phyloP scores from a whole-genome alignment of 2,329 filamentous ascomycete species.

The Penicillium sp. region DNA sequence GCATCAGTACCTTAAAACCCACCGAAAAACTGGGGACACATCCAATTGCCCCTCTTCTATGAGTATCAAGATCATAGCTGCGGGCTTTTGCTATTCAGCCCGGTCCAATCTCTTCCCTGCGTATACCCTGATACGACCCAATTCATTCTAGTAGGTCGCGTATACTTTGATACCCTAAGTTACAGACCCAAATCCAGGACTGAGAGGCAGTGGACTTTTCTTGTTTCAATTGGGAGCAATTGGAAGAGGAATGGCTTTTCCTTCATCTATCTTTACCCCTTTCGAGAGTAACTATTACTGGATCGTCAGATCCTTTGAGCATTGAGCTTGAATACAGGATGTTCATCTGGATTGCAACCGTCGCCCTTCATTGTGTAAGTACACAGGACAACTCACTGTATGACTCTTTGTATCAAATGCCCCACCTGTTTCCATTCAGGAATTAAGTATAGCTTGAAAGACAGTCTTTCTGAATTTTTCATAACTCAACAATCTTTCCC shows the following conservation, averaged over 20 bases:
- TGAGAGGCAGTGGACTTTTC: conserved; percentile 2
- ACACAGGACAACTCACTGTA: conserved; percentile 14
- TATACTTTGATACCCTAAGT: not conserved
- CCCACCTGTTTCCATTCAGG: conserved; percentile 29
- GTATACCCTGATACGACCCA: conserved; percentile 7
- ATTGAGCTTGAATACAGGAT: not conserved
- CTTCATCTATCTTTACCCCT: not conserved
- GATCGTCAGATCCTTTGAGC: not conserved
- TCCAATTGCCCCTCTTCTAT: not conserved
- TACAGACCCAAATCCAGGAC: not conserved
- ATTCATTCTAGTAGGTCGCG: conserved; percentile 2
- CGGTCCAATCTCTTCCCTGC: not conserved
- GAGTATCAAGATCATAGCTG: not conserved
- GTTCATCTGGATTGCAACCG: not conserved
- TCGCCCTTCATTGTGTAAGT: conserved; percentile 1
- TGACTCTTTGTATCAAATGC: conserved; percentile 19
- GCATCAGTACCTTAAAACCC: conserved; percentile 56
- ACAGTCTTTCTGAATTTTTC: conserved; percentile 6
- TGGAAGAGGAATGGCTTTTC: not conserved
- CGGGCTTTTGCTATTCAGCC: not conserved
- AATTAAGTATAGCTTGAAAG: conserved; percentile 20
- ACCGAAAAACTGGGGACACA: conserved; percentile 11
- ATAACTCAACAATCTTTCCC: conserved; percentile 1
- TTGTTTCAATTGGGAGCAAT: not conserved
- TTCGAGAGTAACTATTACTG: not conserved